phyloP scores from a whole-genome alignment of 192 early-diverging fungal genomes.

The Coemansia sp. region DNA sequence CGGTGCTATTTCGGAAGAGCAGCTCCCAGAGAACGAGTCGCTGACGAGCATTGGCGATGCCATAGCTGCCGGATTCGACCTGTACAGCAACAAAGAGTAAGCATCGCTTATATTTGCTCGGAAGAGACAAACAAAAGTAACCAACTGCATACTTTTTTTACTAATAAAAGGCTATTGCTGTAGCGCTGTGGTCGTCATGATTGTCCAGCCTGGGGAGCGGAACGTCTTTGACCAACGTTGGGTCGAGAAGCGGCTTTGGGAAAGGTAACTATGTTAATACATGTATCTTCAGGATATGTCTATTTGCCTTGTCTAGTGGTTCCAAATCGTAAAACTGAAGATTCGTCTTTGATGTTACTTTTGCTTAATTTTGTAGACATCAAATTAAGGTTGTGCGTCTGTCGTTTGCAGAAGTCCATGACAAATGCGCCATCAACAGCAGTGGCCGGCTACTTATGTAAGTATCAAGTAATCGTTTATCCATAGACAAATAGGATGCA shows the following conservation, averaged over 20 bases:
- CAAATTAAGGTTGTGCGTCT: conserved; percentile 35
- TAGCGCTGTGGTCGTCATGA: conserved; percentile 79
- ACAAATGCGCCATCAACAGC: conserved; percentile 61
- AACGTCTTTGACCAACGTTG: conserved; percentile 91
- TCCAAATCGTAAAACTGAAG: not conserved
- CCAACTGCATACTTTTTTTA: not conserved
- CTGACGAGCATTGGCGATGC: conserved; percentile 70
- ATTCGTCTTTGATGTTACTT: not conserved
- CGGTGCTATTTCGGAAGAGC: conserved; percentile 11
- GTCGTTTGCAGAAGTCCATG: conserved; percentile 62
- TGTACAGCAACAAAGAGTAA: conserved; percentile 34
- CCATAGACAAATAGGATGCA: not conserved
- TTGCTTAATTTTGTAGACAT: conserved; percentile 17
- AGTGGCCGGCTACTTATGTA: conserved; percentile 64
- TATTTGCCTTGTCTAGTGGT: too few species aligned
- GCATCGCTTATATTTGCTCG: not conserved
- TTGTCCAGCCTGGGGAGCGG: conserved; percentile 89
- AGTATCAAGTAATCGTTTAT: conserved; percentile 18
- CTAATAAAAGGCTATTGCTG: not conserved
- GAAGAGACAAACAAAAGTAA: not conserved
- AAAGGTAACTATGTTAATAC: too few species aligned
- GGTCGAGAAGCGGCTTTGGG: conserved; percentile 39
- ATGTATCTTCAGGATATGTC: too few species aligned
- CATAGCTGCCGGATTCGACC: conserved; percentile 66
- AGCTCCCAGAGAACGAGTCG: conserved; percentile 69